Evolutionary conservation across 2,329 filamentous ascomycete species (phyloP), one percentile per base, ranked within the genome.

Genomic region (Stachybotrys chartarum): DNA sequence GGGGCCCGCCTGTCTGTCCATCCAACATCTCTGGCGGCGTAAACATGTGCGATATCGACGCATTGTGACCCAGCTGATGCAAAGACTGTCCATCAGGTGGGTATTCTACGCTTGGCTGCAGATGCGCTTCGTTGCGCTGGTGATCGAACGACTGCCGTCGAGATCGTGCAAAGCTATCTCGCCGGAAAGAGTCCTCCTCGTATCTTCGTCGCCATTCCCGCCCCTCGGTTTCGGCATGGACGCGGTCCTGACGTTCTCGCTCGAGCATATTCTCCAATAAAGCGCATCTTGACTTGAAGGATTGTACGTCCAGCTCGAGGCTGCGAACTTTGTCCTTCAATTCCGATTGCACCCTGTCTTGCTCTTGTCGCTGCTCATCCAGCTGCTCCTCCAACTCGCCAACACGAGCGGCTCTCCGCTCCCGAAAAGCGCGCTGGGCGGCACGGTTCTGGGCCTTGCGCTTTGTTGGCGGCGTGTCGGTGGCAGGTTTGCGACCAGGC

Each of bases 391-490:
- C 84, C 35, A 88, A 73, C 67, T 87, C 92, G 45, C 88, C 86
- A 7, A 97, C 90, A 45, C 90, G 88, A 30, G 90, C 90, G 2
- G 90, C 90, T 59, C 93, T 84, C 56, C 93, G 81, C 72, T 96
- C 91, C 39, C 93, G 83, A 72, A 97, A 97, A 1, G 89, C 90
- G 56, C 93, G 80, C 74, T 97, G 93, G 3, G 93, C 93, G 50
- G 90, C 89, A 57, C 94, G 83, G 71, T 97, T 97, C 75, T 97
- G 94, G 1, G 90, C 89, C 77, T 97, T 95, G 61, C 94, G 85
- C 75, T 96, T 96, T 48, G 91, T 96, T 1, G 90, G 89, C 14
- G 92, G 91, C 53, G 92, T 95, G 68, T 97, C 92, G 42, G 90
- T 95, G 50, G 91, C 90, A 3, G 93, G 92, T 78, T 97, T 97